Percentiles rank a stretch among this genome's conserved stretches.
These are phyloP conservation scores for Castanea mollissima DNA, from an alignment of 306 rosid species.

Conservation along the genomic window DNA sequence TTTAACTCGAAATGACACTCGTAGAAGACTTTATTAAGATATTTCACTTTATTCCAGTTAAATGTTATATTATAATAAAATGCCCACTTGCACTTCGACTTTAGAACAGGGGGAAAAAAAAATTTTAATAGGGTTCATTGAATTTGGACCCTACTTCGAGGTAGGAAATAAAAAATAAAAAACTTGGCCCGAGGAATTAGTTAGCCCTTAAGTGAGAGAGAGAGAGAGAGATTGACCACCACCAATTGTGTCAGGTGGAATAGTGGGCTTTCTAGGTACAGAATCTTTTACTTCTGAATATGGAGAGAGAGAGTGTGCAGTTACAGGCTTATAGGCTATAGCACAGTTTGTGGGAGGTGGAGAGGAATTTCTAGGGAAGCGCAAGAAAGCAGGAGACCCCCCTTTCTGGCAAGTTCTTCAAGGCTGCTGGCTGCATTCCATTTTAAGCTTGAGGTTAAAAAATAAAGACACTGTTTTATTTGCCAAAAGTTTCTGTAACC, in stretches of 20 bases:
- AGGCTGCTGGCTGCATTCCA: slow-evolving; percentile 1
- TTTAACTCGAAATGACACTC: not conserved
- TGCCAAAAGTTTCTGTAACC: not conserved
- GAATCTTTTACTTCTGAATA: slow-evolving; percentile 6
- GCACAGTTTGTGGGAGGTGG: not conserved
- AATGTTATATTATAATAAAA: no score
- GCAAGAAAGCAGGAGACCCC: slow-evolving; percentile 3
- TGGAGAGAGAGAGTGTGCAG: not conserved
- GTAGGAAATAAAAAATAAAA: not conserved
- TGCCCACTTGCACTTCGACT: no score
- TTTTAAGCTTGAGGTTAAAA: slow-evolving; percentile 30
- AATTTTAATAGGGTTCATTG: not conserved
- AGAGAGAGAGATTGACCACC: slow-evolving; percentile 3
- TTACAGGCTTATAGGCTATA: no score
- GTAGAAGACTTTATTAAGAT: not conserved
- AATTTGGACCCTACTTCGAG: not conserved
- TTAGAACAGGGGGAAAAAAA: no score
- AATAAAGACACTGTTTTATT: slow-evolving; percentile 3
- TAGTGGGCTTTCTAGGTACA: not conserved
- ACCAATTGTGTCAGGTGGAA: slow-evolving; percentile 19
- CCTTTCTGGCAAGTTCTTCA: slow-evolving; percentile 28
- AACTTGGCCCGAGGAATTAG: not conserved
- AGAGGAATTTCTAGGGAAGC: slow-evolving; percentile 35
- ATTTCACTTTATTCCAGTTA: not conserved
- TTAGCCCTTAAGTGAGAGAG: not conserved